Evolutionary conservation across 2,329 filamentous ascomycete genomes (phyloP).

Genomic region (Botryotinia globosa): DNA sequence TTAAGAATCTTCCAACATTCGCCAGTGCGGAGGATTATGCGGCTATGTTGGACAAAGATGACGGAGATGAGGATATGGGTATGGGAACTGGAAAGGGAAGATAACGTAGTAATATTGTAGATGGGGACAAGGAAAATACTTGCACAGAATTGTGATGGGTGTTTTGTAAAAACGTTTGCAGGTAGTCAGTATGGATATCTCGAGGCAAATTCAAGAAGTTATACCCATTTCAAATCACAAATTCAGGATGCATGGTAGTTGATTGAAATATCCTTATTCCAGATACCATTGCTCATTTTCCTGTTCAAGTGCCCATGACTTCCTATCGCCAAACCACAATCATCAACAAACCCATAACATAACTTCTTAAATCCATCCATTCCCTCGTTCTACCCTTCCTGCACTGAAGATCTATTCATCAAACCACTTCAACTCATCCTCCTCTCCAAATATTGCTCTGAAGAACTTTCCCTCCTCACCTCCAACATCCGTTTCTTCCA

Average conservation of each 20-base stretch:
- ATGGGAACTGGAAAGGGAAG: constrained; percentile 11
- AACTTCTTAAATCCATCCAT: background rate
- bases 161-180: background rate
- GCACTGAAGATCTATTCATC: constrained; percentile 41
- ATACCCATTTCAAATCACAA: constrained; percentile 6
- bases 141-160: background rate
- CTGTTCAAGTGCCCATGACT: background rate
- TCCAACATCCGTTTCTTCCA: constrained; percentile 44
- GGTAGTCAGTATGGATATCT: background rate
- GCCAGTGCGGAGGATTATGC: constrained; percentile 94
- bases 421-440: constrained; percentile 54
- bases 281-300: background rate
- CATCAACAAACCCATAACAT: background rate
- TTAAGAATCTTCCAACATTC: constrained; percentile 89
- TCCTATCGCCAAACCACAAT: background rate
- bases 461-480: constrained; percentile 45
- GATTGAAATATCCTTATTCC: background rate
- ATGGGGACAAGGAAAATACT: background rate
- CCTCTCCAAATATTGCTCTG: constrained; percentile 46
- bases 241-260: background rate
- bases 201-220: background rate
- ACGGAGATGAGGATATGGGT: constrained; percentile 52
- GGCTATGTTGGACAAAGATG: constrained; percentile 66
- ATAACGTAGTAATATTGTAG: background rate
- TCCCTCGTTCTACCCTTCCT: background rate